Evolutionary conservation across 257 asterid species (phyloP).

Genomic region (Orobanche coerulescens): DNA sequence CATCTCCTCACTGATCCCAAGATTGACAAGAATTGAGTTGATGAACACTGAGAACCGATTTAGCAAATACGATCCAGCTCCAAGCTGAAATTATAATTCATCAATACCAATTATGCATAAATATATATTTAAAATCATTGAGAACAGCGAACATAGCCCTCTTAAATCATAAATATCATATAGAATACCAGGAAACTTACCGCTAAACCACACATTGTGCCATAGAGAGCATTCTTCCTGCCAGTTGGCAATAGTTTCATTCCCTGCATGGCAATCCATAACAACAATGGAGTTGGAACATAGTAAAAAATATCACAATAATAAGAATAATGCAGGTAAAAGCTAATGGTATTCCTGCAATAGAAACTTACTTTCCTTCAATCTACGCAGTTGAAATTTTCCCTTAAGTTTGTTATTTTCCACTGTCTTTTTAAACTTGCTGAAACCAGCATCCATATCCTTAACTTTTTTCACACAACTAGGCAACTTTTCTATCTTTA

Average conservation of each 20-base stretch:
- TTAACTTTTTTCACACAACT: background rate
- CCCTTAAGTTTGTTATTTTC: background rate
- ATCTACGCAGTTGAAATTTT: background rate
- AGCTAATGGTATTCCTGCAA: background rate
- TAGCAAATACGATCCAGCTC: constrained; percentile 79
- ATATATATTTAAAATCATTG: background rate
- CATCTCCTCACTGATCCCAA: constrained; percentile 83
- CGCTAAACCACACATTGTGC: constrained; percentile 73
- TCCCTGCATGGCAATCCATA: constrained; percentile 47
- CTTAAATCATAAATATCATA: constrained; percentile 7
- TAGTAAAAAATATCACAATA: background rate
- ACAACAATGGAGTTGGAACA: background rate
- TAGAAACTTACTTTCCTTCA: background rate
- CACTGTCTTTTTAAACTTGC: background rate
- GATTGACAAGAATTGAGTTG: constrained; percentile 58
- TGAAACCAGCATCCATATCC: background rate
- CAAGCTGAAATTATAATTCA: constrained; percentile 53
- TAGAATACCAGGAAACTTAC: constrained; percentile 32
- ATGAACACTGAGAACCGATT: constrained; percentile 53
- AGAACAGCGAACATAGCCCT: constrained; percentile 4
- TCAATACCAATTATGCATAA: constrained; percentile 15
- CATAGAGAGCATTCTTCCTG: constrained; percentile 70
- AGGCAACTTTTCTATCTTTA: background rate
- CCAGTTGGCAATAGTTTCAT: constrained; percentile 89
- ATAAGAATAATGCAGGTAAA: background rate